Percentiles rank a stretch among this genome's conserved stretches.
These are phyloP conservation scores for Phytophthora pseudosyringae DNA, from an alignment of 352 stramenopile genomes.

Conservation along the genomic window DNA sequence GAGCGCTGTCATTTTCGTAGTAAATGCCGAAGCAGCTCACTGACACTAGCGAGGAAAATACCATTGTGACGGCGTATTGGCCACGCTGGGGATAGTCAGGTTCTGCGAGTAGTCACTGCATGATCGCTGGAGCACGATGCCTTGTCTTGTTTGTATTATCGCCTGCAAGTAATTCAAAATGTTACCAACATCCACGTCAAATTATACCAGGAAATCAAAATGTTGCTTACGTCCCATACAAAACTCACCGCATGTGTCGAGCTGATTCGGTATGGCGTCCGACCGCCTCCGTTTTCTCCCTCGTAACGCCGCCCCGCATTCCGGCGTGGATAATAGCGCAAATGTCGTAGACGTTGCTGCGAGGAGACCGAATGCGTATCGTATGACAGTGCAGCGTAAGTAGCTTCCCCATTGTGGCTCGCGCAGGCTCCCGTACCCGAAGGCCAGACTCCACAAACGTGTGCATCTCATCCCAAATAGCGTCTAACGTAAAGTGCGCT, in stretches of 20 bases:
- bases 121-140: neutral
- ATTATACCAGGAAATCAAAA: slow-evolving; percentile 8
- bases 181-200: neutral
- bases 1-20: slow-evolving; percentile 13
- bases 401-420: slow-evolving; percentile 16
- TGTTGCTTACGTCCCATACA: slow-evolving; percentile 6
- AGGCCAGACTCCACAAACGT: slow-evolving; percentile 11
- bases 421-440: neutral
- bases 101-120: slow-evolving; percentile 31
- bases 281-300: slow-evolving; percentile 16
- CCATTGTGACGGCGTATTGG: slow-evolving; percentile 17
- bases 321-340: slow-evolving; percentile 10
- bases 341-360: slow-evolving; percentile 21
- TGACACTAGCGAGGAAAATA: slow-evolving; percentile 21
- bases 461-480: slow-evolving; percentile 24
- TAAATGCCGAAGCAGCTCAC: slow-evolving; percentile 21
- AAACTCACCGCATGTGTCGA: slow-evolving; percentile 20
- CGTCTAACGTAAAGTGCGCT: slow-evolving; percentile 18
- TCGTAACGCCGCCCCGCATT: neutral
- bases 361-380: slow-evolving; percentile 14
- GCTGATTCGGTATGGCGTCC: slow-evolving; percentile 7
- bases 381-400: slow-evolving; percentile 8
- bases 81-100: too few species aligned
- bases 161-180: slow-evolving; percentile 4
- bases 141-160: slow-evolving; percentile 20